Evolutionary conservation across 2,329 filamentous ascomycete genomes (phyloP).

Genomic region (Dothiorella sarmentorum): DNA sequence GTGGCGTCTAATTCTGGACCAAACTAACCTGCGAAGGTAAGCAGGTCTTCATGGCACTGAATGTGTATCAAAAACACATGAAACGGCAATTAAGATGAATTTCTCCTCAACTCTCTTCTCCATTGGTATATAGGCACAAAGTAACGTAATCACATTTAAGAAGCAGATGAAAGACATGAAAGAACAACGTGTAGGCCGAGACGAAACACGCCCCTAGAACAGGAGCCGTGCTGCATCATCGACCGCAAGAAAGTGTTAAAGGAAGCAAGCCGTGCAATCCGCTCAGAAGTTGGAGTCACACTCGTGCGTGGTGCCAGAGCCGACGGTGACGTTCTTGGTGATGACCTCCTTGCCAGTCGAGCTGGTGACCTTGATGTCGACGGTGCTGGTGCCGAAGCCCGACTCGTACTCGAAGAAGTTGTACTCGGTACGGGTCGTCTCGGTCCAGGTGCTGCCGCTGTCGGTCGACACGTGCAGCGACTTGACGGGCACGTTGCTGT

Average conservation of each 20-base stretch:
- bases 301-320: slow-evolving; percentile 26
- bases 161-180: slow-evolving; percentile 5
- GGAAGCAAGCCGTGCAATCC: not conserved
- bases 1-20: too few species aligned
- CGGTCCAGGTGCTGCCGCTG: slow-evolving; percentile 56
- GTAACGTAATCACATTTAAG: not conserved
- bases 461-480: slow-evolving; percentile 61
- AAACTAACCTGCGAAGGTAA: too few species aligned
- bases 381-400: slow-evolving; percentile 54
- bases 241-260: not conserved
- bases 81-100: not conserved
- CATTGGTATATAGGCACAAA: slow-evolving; percentile 2
- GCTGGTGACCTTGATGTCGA: slow-evolving; percentile 57
- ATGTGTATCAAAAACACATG: too few species aligned
- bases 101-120: slow-evolving; percentile 2
- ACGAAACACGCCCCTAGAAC: not conserved
- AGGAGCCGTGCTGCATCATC: not conserved
- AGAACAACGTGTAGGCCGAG: not conserved
- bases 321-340: slow-evolving; percentile 51
- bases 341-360: slow-evolving; percentile 49
- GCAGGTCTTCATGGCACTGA: too few species aligned
- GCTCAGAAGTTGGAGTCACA: slow-evolving; percentile 33
- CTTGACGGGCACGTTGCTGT: slow-evolving; percentile 55
- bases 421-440: slow-evolving; percentile 50
- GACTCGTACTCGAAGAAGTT: slow-evolving; percentile 60